Percentiles rank a stretch among this genome's conserved stretches.
These are phyloP conservation scores for Didymella keratinophila DNA, from an alignment of 2,329 filamentous ascomycete species.

Conservation along the genomic window DNA sequence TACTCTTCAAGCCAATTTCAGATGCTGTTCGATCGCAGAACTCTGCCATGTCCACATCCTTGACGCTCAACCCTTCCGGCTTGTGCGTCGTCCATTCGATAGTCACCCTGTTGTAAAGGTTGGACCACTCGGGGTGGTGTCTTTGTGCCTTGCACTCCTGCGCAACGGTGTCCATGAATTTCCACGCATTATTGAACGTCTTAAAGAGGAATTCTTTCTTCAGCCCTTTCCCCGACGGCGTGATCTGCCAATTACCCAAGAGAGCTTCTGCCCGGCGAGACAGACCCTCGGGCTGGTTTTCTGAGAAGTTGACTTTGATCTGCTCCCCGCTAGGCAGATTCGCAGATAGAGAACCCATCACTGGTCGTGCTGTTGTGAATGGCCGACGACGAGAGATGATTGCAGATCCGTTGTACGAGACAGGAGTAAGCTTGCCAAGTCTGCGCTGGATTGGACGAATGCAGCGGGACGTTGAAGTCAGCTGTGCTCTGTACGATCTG, in stretches of 20 bases:
- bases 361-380: constrained; percentile 3
- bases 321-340: background rate
- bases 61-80: constrained; percentile 45
- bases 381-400: constrained; percentile 5
- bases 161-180: constrained; percentile 45
- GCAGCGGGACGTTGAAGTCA: constrained; percentile 4
- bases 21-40: constrained; percentile 43
- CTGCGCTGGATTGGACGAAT: constrained; percentile 5
- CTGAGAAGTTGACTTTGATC: constrained; percentile 37
- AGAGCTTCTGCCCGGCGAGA: constrained; percentile 35
- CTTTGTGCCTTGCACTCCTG: constrained; percentile 44
- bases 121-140: constrained; percentile 48
- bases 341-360: background rate
- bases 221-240: constrained; percentile 35
- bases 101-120: constrained; percentile 44
- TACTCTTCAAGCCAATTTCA: constrained; percentile 36
- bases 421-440: constrained; percentile 6
- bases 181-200: constrained; percentile 44
- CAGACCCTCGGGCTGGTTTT: constrained; percentile 39
- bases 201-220: constrained; percentile 40
- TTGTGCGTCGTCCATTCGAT: constrained; percentile 50
- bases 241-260: constrained; percentile 36
- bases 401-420: constrained; percentile 10
- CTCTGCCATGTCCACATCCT: constrained; percentile 49
- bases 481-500: constrained; percentile 30